Evolutionary conservation across 2,329 filamentous ascomycete species (phyloP), one percentile per base, ranked within the genome.

Genomic region (Harringtonia aguacate): DNA sequence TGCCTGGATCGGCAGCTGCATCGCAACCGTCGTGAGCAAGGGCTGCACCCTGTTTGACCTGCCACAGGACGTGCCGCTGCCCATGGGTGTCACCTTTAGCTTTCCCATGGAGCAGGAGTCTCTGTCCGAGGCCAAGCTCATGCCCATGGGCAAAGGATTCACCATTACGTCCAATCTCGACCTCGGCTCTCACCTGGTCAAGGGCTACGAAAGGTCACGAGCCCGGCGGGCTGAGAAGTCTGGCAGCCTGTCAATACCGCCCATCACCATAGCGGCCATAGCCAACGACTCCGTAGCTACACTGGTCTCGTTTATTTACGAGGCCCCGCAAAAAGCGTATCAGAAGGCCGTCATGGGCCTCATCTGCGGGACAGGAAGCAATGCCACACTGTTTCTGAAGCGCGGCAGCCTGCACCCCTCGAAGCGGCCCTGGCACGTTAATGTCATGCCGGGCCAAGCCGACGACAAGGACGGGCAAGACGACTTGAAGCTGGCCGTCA

Each of bases 261-360:
- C 68, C 13, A 73, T 92, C 50, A 73, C 73, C 47, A 81, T 90
- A 41, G 73, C 77, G 9, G 86, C 85, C 40, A 89, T 92, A 49
- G 78, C 84, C 31, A 92, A 90, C 55, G 86, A 92, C 55, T 77
- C 86, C 0, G 84, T 90, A 31, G 82, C 86, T 7, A 90, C 85
- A 0, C 69, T 90, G 21, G 77, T 86, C 30, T 87, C 85, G 0
- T 79, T 88, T 51, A 79, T 86, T 28, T 87, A 87, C 59, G 73
- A 79, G 45, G 79, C 80, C 43, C 77, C 78, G 51, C 75, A 75
- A 17, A 63, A 72, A 14, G 63, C 67, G 0, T 72, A 75, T 46
- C 81, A 77, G 48, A 77, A 80, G 48, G 81, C 85, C 3, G 75
- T 73, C 24, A 89, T 90, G 82, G 84, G 83, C 6, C 69, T 90